Percentiles rank a stretch among this genome's conserved stretches.
These are phyloP conservation scores for Postia placenta DNA, from an alignment of 768 basidiomycete genomes.

Conservation along the genomic window DNA sequence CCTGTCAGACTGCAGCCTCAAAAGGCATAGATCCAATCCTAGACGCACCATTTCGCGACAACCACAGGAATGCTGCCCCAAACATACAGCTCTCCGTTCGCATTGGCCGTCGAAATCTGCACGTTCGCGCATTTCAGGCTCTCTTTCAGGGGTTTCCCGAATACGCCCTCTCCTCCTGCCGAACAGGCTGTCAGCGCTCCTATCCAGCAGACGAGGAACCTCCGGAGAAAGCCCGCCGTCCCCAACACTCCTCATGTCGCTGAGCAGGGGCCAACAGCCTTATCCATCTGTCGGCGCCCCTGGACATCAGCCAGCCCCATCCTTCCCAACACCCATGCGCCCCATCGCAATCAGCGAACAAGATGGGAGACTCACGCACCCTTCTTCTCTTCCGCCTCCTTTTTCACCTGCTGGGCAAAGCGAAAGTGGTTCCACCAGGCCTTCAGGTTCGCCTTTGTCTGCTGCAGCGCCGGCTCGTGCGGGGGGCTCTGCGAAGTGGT, in stretches of 20 bases:
- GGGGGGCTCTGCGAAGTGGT: neutral
- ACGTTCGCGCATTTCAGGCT: constrained; percentile 84
- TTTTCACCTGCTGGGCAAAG: constrained; percentile 56
- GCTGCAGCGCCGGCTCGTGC: constrained; percentile 10
- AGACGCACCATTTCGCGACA: constrained; percentile 88
- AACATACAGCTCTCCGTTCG: constrained; percentile 77
- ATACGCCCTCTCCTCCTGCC: constrained; percentile 45
- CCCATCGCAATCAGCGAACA: constrained; percentile 2
- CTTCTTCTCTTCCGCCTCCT: constrained; percentile 38
- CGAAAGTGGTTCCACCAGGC: constrained; percentile 83
- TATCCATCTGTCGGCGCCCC: too few species aligned
- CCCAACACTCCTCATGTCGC: too few species aligned
- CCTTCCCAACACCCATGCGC: too few species aligned
- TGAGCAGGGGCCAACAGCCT: too few species aligned
- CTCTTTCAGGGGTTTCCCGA: constrained; percentile 80
- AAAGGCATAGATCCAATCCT: neutral
- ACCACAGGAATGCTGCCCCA: constrained; percentile 97
- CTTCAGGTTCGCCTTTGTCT: constrained; percentile 39
- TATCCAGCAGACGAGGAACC: too few species aligned
- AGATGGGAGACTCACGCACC: constrained; percentile 28
- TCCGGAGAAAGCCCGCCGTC: too few species aligned
- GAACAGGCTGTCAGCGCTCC: neutral
- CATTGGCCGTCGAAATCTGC: constrained; percentile 86
- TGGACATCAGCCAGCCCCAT: too few species aligned
- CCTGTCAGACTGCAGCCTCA: constrained; percentile 7